These are phyloP conservation scores for Colletotrichum orbiculare DNA, from an alignment of 2,329 filamentous ascomycete species.

Conservation along the genomic window DNA sequence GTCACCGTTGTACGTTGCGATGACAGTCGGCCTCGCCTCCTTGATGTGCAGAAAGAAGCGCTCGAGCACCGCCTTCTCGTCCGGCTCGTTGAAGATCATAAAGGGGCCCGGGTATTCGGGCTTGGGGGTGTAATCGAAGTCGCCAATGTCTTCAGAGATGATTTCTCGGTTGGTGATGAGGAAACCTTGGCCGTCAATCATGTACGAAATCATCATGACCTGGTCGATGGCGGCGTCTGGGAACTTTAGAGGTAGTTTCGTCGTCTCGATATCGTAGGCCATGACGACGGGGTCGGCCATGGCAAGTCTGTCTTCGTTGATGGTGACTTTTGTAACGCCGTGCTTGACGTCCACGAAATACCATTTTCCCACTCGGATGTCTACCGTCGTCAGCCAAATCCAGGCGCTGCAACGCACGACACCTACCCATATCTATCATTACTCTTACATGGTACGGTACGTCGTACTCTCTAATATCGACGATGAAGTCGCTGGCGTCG, in stretches of 20 bases:
- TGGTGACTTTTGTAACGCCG: conserved; percentile 83
- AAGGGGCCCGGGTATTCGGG: conserved; percentile 96
- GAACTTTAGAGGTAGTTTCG: conserved; percentile 95
- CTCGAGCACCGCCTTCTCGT: conserved; percentile 89
- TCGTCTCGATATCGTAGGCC: conserved; percentile 99
- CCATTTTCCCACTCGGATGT: conserved; percentile 97
- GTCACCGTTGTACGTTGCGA: conserved; percentile 99
- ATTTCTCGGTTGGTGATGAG: conserved; percentile 98
- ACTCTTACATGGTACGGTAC: conserved; percentile 99
- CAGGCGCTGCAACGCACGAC: no score
- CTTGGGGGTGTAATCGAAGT: conserved; percentile 98
- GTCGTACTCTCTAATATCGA: conserved; percentile 99
- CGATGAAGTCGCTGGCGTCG: conserved; percentile 95
- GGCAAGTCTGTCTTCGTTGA: conserved; percentile 87
- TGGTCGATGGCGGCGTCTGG: conserved; percentile 94
- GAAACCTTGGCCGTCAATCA: conserved; percentile 99
- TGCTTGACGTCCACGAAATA: conserved; percentile 96
- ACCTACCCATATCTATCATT: conserved; percentile 88
- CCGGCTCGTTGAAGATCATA: conserved; percentile 97
- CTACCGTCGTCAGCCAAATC: conserved; percentile 58
- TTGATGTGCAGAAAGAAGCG: conserved; percentile 97
- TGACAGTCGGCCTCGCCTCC: conserved; percentile 92
- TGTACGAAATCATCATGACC: conserved; percentile 99
- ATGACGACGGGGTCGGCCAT: conserved; percentile 97
- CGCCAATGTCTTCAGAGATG: conserved; percentile 94